phyloP scores from a whole-genome alignment of 2,329 filamentous ascomycete species.

The Remersonia thermophila region DNA sequence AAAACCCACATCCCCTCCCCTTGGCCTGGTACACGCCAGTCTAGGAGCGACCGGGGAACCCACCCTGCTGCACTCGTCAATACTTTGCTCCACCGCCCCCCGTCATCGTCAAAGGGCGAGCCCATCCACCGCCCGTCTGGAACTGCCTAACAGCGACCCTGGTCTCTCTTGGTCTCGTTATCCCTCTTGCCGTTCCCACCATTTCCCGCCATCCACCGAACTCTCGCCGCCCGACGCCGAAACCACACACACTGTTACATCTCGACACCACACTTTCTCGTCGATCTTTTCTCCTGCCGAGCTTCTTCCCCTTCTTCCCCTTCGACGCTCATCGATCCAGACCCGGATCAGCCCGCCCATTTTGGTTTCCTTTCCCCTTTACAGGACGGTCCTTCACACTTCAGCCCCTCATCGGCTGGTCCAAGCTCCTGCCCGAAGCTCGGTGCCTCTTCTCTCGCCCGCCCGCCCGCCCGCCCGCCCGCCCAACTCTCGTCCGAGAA shows the following conservation, averaged over 20 bases:
- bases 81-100: background rate
- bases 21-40: background rate
- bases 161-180: no score
- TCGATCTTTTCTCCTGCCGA: background rate
- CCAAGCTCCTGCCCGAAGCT: slow-evolving; percentile 10
- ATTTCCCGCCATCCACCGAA: background rate
- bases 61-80: background rate
- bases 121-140: background rate
- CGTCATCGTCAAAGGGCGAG: background rate
- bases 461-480: no score
- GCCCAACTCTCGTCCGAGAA: slow-evolving; percentile 8
- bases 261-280: background rate
- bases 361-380: no score
- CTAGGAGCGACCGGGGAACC: background rate
- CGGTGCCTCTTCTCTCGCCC: slow-evolving; percentile 9
- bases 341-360: no score
- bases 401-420: slow-evolving; percentile 12
- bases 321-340: no score
- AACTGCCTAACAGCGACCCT: no score
- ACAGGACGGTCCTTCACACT: slow-evolving; percentile 2
- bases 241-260: background rate
- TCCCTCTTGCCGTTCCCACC: no score
- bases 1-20: no score
- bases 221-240: background rate
- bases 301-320: no score